phyloP scores from a whole-genome alignment of 2,329 filamentous ascomycete genomes.

The Colletotrichum lindemuthianum region DNA sequence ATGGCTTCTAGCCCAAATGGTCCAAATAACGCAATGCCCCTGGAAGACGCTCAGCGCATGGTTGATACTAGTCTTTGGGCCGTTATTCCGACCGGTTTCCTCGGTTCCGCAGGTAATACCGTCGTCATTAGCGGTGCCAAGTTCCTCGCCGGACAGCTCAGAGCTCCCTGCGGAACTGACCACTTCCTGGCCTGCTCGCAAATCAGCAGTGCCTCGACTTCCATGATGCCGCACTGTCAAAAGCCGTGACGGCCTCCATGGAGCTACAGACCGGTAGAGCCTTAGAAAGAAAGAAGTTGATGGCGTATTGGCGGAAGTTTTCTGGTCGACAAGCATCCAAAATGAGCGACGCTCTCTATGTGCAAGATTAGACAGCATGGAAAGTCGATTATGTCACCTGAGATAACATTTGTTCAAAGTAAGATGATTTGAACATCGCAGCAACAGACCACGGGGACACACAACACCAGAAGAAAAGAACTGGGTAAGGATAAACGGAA shows the following conservation, averaged over 20 bases:
- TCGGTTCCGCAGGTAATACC: no score
- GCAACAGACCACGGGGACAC: no score
- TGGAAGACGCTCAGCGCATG: slow-evolving; percentile 14
- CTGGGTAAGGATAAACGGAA: no score
- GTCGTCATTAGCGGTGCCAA: background rate
- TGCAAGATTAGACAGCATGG: no score
- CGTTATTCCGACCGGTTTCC: slow-evolving; percentile 3
- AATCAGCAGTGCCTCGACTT: slow-evolving; percentile 2
- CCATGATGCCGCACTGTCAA: slow-evolving; percentile 14
- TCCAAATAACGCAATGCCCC: slow-evolving; percentile 4
- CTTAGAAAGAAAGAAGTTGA: background rate
- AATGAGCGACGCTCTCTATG: no score
- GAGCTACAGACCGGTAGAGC: background rate
- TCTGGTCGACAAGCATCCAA: no score
- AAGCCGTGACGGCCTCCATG: slow-evolving; percentile 8
- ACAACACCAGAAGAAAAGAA: no score
- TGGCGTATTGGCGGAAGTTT: no score
- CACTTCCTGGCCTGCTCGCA: slow-evolving; percentile 12
- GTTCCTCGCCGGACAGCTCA: slow-evolving; percentile 4
- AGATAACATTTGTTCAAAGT: no score
- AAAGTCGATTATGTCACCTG: no score
- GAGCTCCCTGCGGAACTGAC: background rate
- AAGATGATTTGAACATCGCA: no score
- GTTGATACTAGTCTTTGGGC: slow-evolving; percentile 16
- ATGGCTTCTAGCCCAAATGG: slow-evolving; percentile 19